Conservation (phyloP, 2,329 filamentous ascomycete genomes). For the Fusarium nurragi region DNA sequence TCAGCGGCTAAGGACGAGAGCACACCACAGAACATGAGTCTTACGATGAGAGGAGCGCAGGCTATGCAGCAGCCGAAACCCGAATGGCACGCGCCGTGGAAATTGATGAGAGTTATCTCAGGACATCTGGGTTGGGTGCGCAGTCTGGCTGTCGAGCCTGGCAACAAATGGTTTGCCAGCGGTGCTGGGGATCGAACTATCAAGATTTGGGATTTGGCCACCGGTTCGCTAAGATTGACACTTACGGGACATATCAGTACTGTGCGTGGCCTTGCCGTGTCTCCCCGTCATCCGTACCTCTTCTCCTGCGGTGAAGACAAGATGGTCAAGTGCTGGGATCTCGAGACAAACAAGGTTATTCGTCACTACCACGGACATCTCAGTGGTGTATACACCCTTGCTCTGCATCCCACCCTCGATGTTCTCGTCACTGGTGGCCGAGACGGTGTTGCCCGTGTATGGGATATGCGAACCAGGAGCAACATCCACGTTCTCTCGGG, state of each 20-base stretch:
- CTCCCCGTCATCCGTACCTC: slow-evolving; percentile 91
- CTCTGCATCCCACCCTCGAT: slow-evolving; percentile 93
- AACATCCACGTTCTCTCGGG: slow-evolving; percentile 94
- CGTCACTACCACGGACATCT: slow-evolving; percentile 97
- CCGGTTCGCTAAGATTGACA: slow-evolving; percentile 83
- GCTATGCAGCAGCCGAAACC: slow-evolving; percentile 68
- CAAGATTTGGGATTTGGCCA: slow-evolving; percentile 97
- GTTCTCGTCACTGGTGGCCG: slow-evolving; percentile 94
- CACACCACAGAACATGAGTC: slow-evolving; percentile 45
- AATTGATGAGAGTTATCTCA: slow-evolving; percentile 96
- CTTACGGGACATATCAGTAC: slow-evolving; percentile 95
- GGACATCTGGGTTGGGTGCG: slow-evolving; percentile 97
- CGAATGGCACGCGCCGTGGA: slow-evolving; percentile 98
- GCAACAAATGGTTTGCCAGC: slow-evolving; percentile 97
- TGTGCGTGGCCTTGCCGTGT: slow-evolving; percentile 90
- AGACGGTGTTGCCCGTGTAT: slow-evolving; percentile 93
- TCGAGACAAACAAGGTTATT: slow-evolving; percentile 99
- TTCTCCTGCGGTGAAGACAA: slow-evolving; percentile 99
- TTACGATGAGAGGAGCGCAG: slow-evolving; percentile 46
- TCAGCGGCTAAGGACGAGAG: slow-evolving; percentile 25
- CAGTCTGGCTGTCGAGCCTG: slow-evolving; percentile 88
- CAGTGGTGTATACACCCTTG: slow-evolving; percentile 92
- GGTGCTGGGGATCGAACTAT: slow-evolving; percentile 96
- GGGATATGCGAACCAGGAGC: slow-evolving; percentile 97
- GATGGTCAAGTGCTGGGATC: slow-evolving; percentile 99